Evolutionary conservation across 1,139 yeast genomes (phyloP), one percentile per base, ranked within the genome.

Genomic region (Yamadazyma jaroonii): DNA sequence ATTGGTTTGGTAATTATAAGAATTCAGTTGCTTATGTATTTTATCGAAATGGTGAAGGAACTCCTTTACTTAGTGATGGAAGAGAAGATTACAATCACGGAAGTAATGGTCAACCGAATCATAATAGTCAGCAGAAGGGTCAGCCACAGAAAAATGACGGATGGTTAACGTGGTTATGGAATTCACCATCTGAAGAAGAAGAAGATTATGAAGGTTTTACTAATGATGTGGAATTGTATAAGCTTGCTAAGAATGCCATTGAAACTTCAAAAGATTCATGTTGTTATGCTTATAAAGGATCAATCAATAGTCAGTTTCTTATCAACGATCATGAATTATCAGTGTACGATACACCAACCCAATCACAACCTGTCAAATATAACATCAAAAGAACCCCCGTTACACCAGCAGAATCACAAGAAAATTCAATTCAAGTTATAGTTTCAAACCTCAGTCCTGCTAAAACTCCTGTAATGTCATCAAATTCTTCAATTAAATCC

Each of bases 331-430:
- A 54, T 23, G 72, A 67, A 37, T 45, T 73, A 29, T 64, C 75
- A 0, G 78, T 74, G 0, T 46, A 57, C 26, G 69, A 63, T 4
- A 72, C 79, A 0, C 46, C 52, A 11, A 61, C 77, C 1, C 72
- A 69, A 43, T 35, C 49, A 0, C 56, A 49, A 9, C 79, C 80
- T 2, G 72, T 73, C 0, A 53, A 47, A 34, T 64, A 59, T 43
- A 57, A 59, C 31, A 52, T 59, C 27, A 59, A 55, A 35, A 68
- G 61, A 43, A 53, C 61, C 11, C 74, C 74, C 0, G 38, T 60
- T 1, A 54, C 61, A 2, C 66, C 69, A 2, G 61, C 61, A 32
- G 73, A 68, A 48, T 47, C 56, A n/a, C 68, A 67, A 41, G 72
- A 63, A 29, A 46, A 41, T 26, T 33, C 47, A 5, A 38, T 47